Base-by-base conservation (phyloP, 768 basidiomycete genomes). In the Lactarius quietus region DNA sequence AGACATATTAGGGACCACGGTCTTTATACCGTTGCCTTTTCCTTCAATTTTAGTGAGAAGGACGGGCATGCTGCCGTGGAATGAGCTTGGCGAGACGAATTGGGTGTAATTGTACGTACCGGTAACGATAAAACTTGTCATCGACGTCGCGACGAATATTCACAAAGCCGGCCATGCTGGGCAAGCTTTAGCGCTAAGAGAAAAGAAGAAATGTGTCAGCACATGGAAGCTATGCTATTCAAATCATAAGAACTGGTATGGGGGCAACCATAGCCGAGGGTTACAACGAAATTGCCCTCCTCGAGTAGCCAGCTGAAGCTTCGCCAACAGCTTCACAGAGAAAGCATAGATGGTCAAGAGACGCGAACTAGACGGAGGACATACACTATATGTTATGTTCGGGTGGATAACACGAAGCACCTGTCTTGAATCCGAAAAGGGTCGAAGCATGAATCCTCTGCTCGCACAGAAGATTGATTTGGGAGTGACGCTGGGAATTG, bases 21-120 rank as follows among this genome's bases (percentile, higher is more conserved):
- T 99, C 82, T 99, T 99, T 80, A 99, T 98, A 72, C 97, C 97
- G 76, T 99, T 99, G 66, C 97, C 97, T 78, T 95, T 95, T 72
- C 97, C 97, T 80, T 99, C 97, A 39, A 98, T 95, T 82, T 98
- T 98, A 68, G 91, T 96, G 69, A 86, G 83, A 68, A 99, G 85
- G 65, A 95, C 75, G 62, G 97, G 97, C 97, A 99, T 99, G 69
- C 93, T 95, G 57, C 31, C 31, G n/a, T 7, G 48, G 17, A 14
- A 3, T 59, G 53, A 58, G 59, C 14, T 9, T 35, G 8, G 29
- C 9, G 7, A 31, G 7, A 39, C 20, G 10, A 0, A 12, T 28
- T 38, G 31, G 7, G 9, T 20, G 29, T 45, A 10, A 52, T 23
- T 52, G 64, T 12, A 77, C 85, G 68, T 71, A 88, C 88, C 87